Base-by-base conservation (phyloP, 768 basidiomycete species). In the Russula abietina region DNA sequence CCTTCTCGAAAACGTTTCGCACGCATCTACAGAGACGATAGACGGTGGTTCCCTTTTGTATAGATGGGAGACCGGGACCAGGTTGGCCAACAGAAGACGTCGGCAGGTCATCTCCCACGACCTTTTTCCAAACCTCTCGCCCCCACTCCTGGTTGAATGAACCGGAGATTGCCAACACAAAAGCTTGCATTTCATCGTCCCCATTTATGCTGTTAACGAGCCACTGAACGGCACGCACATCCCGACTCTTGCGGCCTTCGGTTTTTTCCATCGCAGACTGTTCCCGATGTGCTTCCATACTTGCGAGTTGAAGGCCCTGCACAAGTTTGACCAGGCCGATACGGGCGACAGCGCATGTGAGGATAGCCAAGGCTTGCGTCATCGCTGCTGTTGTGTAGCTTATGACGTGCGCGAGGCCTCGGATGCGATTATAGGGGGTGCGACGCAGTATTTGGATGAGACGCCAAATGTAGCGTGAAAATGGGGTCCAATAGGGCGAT, bases 121-220 rank as follows among this genome's bases (percentile, higher is more conserved):
- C 62, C 6, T 17, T 22, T 14, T 11, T 50, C 62, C 57, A 63
- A 12, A 59, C 62, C 9, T 54, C 7, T 38, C 39, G 19, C 7
- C 62, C 62, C 57, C 52, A 63, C n/a, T 46, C 17, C 19, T 8
- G 26, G 24, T 57, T 22, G 55, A 65, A 61, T 19, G 63, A 51
- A 26, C 63, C 63, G 2, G 63, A 49, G 14, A 65, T 65, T 12
- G 48, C 60, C 36, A 54, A 26, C 1, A 51, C 55, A 26, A 65
- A 55, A 0, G 39, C 26, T 26, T 33, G 33, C 28, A 56, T 36
- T 24, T 56, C 54, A n/a, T 5, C 41, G 14, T 33, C 33, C 45
- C 39, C 59, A 3, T 49, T 56, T 1, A 50, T 28, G 30, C 56
- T 60, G 5, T 43, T 39, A 26, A 61, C 24, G 8, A 64, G 16